These are phyloP conservation scores for Coriaria nepalensis DNA, from an alignment of 306 rosid species.

Conservation along the genomic window DNA sequence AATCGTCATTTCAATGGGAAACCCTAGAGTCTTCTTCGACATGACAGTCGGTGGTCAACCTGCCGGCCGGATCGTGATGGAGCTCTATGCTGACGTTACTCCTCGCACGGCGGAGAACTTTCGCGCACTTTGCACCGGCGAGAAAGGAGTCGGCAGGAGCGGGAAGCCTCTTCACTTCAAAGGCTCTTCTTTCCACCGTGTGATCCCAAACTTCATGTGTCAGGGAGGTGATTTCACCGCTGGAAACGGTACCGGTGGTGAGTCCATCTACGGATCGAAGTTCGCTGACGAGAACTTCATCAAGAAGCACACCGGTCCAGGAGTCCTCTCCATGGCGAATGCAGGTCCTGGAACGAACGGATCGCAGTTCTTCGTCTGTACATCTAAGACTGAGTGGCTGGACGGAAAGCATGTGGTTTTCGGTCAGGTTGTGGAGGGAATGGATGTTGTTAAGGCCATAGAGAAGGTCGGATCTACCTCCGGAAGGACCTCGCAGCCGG, in stretches of 20 bases:
- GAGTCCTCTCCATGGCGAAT: constrained; percentile 65
- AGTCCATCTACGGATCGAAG: constrained; percentile 66
- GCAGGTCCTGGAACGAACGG: constrained; percentile 67
- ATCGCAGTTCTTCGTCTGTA: constrained; percentile 78
- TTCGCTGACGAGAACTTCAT: constrained; percentile 72
- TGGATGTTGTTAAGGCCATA: constrained; percentile 33
- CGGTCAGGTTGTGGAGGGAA: constrained; percentile 51
- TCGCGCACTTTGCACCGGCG: constrained; percentile 88
- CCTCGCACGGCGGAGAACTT: constrained; percentile 75
- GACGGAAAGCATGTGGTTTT: constrained; percentile 83
- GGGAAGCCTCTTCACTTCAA: constrained; percentile 78
- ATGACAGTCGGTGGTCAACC: constrained; percentile 44
- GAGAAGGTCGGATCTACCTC: constrained; percentile 56
- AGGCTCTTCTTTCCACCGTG: constrained; percentile 62
- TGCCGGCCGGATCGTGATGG: constrained; percentile 57
- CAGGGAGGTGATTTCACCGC: constrained; percentile 83
- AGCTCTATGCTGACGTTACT: constrained; percentile 54
- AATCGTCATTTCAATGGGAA: constrained; percentile 5
- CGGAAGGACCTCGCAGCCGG: constrained; percentile 44
- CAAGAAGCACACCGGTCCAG: constrained; percentile 70
- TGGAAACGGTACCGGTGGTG: constrained; percentile 76
- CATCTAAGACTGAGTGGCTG: constrained; percentile 67
- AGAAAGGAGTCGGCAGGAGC: constrained; percentile 60
- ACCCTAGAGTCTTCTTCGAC: constrained; percentile 65
- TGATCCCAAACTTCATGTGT: constrained; percentile 74